Conservation (phyloP, 768 basidiomycete genomes). For the Naematelia encephala region DNA sequence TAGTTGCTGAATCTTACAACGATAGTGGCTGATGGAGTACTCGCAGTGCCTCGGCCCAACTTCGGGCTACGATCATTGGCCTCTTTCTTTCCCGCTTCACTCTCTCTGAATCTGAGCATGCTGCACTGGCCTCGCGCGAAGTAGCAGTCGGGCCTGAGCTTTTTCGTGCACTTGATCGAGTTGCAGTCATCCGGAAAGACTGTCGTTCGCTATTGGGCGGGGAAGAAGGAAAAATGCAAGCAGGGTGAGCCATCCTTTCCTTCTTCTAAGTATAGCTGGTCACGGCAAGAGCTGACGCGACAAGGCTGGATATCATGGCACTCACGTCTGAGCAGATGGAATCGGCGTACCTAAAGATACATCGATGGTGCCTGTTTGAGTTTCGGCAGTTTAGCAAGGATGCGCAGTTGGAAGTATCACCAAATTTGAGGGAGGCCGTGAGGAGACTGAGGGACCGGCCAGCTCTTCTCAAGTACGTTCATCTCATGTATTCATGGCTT, state of each 20-base stretch:
- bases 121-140: slow-evolving; percentile 72
- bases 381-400: slow-evolving; percentile 76
- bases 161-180: slow-evolving; percentile 83
- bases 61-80: slow-evolving; percentile 68
- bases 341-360: slow-evolving; percentile 82
- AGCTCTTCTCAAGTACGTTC: slow-evolving; percentile 67
- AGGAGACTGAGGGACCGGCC: slow-evolving; percentile 70
- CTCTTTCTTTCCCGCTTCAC: slow-evolving; percentile 85
- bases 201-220: slow-evolving; percentile 83
- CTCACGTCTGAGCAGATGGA: slow-evolving; percentile 77
- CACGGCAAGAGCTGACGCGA: not conserved
- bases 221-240: slow-evolving; percentile 49
- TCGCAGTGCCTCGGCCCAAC: slow-evolving; percentile 47
- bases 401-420: slow-evolving; percentile 61
- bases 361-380: slow-evolving; percentile 79
- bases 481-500: not conserved
- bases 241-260: slow-evolving; percentile 43
- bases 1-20: slow-evolving; percentile 1
- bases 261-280: not conserved
- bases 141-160: slow-evolving; percentile 69
- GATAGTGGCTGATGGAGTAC: not conserved
- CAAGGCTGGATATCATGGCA: slow-evolving; percentile 82
- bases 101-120: slow-evolving; percentile 66
- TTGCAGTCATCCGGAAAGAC: slow-evolving; percentile 74
- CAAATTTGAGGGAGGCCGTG: slow-evolving; percentile 69